Conservation (phyloP, 2,329 filamentous ascomycete species). For the Lachnellula occidentalis region DNA sequence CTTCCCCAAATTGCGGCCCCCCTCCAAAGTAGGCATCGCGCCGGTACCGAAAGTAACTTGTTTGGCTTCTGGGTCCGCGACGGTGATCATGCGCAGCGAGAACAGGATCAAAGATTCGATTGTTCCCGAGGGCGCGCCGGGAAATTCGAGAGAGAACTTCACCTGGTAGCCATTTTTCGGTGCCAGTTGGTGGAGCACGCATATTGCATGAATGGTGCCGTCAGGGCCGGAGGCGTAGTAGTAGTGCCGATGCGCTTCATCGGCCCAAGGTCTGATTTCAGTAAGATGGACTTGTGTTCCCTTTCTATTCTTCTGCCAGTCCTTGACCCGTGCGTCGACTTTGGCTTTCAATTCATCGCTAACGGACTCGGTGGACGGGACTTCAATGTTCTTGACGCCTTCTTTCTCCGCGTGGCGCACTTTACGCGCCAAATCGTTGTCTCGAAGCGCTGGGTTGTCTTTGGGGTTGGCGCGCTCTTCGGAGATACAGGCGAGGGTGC, state of each 20-base stretch:
- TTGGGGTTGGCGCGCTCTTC: constrained; percentile 79
- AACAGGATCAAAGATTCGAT: constrained; percentile 79
- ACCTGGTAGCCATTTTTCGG: constrained; percentile 85
- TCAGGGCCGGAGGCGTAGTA: constrained; percentile 71
- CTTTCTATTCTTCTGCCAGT: constrained; percentile 77
- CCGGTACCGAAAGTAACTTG: constrained; percentile 84
- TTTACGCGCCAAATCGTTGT: constrained; percentile 75
- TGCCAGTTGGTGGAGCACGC: constrained; percentile 77
- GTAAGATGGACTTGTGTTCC: constrained; percentile 86
- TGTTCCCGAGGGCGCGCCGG: constrained; percentile 74
- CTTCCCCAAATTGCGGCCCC: constrained; percentile 77
- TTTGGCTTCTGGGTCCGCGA: constrained; percentile 52
- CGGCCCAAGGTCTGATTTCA: constrained; percentile 83
- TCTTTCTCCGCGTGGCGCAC: constrained; percentile 80
- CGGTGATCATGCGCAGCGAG: constrained; percentile 49
- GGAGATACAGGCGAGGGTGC: constrained; percentile 79
- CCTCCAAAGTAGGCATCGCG: constrained; percentile 65
- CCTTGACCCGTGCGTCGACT: constrained; percentile 66
- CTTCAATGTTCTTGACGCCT: constrained; percentile 73
- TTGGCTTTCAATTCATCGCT: constrained; percentile 63
- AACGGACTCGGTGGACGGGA: constrained; percentile 58
- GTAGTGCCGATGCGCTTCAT: constrained; percentile 77
- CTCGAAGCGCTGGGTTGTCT: constrained; percentile 60
- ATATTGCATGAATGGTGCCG: constrained; percentile 67
- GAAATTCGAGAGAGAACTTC: constrained; percentile 95